Evolutionary conservation across 2,329 filamentous ascomycete species (phyloP), one percentile per base, ranked within the genome.

Genomic region (Calonectria naviculata): DNA sequence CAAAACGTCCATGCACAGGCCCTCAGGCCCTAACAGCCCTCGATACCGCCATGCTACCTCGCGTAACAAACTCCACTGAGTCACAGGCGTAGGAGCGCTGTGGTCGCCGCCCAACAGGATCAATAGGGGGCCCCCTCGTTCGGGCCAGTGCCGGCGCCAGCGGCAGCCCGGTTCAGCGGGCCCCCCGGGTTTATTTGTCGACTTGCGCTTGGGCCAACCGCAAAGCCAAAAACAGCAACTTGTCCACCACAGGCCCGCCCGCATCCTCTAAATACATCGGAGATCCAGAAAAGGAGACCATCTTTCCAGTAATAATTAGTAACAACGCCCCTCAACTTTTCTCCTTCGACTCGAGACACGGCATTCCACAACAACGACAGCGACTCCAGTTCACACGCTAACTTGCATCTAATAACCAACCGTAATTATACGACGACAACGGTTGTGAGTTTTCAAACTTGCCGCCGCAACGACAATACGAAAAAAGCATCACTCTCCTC

Each of bases 281-380:
- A 78, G 75, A 67, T 74, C 75, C 73, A 75, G 75, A 79, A 80
- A 79, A 78, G 79, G 79, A 77, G 78, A 79, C 73, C 69, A 66
- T 75, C 76, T 78, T 78, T 73, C 72, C 61, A 74, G 73, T 56
- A 73, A 71, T 58, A 72, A 74, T 75, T 71, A 75, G 66, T 75
- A 69, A 72, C 68, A 56, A 67, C 67, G 52, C 44, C 64, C 62
- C 44, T 71, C 72, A 67, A 58, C 69, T 38, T 65, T 71, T 44
- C 24, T 47, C n/a, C 29, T 36, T 71, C 70, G 65, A 71, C 73
- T 76, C 78, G 68, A 78, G 73, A 63, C 77, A 68, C 29, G 28
- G 41, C 28, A 49, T n/a, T 36, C 44, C 19, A 42, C 68, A 31
- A 42, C 68, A 31, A 49, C 63, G 47, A 56, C 26, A 52, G 54